Conservation (phyloP, 2,329 filamentous ascomycete genomes). For the Leptographium flavum region DNA sequence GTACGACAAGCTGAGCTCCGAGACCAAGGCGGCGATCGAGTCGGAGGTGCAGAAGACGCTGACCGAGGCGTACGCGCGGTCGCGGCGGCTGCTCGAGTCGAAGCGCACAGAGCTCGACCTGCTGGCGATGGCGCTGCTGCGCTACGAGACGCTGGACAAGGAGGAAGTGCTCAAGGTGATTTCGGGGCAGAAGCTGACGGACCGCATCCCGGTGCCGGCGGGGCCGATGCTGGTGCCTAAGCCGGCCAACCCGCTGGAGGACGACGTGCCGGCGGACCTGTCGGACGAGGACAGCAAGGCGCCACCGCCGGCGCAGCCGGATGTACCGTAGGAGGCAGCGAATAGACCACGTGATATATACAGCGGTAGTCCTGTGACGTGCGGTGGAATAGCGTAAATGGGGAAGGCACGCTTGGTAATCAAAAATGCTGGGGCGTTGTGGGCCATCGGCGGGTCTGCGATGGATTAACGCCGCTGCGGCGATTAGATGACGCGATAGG, state of each 20-base stretch:
- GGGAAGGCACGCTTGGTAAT: too few species aligned
- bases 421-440: too few species aligned
- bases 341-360: too few species aligned
- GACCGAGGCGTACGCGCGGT: constrained; percentile 66
- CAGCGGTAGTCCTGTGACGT: too few species aligned
- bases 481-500: too few species aligned
- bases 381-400: too few species aligned
- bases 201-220: constrained; percentile 46
- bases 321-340: constrained; percentile 3
- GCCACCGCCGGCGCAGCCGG: constrained; percentile 9
- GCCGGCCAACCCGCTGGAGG: constrained; percentile 6
- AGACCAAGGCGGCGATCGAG: constrained; percentile 80
- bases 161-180: constrained; percentile 86
- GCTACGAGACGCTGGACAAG: constrained; percentile 86
- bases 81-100: constrained; percentile 53
- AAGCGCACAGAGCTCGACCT: constrained; percentile 77
- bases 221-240: constrained; percentile 54
- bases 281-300: constrained; percentile 8
- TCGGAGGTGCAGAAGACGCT: constrained; percentile 73
- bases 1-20: constrained; percentile 68
- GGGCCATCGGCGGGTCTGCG: background rate
- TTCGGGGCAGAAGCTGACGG: constrained; percentile 64
- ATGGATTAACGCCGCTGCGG: background rate
- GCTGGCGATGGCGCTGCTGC: constrained; percentile 74
- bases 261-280: constrained; percentile 4